These are phyloP conservation scores for Fusarium stilboides DNA, from an alignment of 2,329 filamentous ascomycete genomes.

Conservation along the genomic window DNA sequence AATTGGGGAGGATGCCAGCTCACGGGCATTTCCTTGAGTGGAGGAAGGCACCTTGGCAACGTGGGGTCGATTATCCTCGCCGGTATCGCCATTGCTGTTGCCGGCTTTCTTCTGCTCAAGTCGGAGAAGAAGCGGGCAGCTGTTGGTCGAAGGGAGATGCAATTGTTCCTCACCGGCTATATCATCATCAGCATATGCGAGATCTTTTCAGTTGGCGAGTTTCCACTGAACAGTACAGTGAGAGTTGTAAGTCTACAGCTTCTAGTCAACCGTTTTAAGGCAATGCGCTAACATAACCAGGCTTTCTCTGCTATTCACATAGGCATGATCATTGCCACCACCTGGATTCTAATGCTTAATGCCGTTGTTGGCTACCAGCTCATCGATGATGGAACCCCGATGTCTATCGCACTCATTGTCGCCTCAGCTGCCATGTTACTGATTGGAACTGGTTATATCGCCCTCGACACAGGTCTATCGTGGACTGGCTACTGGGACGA, in stretches of 20 bases:
- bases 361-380: slow-evolving; percentile 93
- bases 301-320: slow-evolving; percentile 93
- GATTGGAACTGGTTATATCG: slow-evolving; percentile 94
- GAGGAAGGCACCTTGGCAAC: slow-evolving; percentile 80
- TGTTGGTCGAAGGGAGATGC: slow-evolving; percentile 96
- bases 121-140: slow-evolving; percentile 94
- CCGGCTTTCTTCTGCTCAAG: slow-evolving; percentile 78
- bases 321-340: slow-evolving; percentile 87
- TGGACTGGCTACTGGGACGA: slow-evolving; percentile 86
- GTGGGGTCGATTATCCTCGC: slow-evolving; percentile 92
- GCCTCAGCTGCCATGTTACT: slow-evolving; percentile 81
- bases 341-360: slow-evolving; percentile 94
- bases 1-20: slow-evolving; percentile 80
- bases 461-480: slow-evolving; percentile 89
- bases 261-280: neutral
- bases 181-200: slow-evolving; percentile 93
- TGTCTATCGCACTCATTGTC: slow-evolving; percentile 83
- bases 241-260: slow-evolving; percentile 75
- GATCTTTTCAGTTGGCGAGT: slow-evolving; percentile 94
- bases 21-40: slow-evolving; percentile 79
- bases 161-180: slow-evolving; percentile 90
- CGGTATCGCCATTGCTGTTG: slow-evolving; percentile 79
- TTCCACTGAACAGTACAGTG: slow-evolving; percentile 80
- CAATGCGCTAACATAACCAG: slow-evolving; percentile 60
- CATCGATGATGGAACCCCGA: slow-evolving; percentile 90